Base-by-base conservation (phyloP, 306 rosid species). In the Boehmeria nivea region DNA sequence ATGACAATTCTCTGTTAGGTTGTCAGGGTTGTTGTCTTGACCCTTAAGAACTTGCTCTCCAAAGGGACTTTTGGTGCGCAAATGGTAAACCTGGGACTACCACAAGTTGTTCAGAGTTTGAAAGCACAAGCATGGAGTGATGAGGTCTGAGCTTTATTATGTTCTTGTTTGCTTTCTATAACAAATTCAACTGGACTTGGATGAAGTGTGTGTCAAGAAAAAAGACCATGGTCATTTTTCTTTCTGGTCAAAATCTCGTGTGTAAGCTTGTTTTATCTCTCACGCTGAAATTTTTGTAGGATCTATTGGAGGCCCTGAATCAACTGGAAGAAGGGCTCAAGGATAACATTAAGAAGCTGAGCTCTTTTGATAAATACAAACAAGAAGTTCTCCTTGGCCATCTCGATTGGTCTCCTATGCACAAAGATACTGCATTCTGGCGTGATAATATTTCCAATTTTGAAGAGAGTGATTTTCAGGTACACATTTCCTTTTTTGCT, bases 61-160 rank as follows among this genome's bases (percentile, higher is more conserved):
- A 93, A 79, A 72, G 96, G 87, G 65, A 69, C 94, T 19, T 79
- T 87, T 80, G 99, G 94, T 71, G 86, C 96, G 64, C 95, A 87
- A 81, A 85, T 93, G 96, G 93, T 93, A 49, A 95, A 88, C 71
- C 81, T 87, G 61, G 96, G 90, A 70, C 84, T 93, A 38, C 95
- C 86, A 18, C 99, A 85, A 72, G 75, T 79, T 64, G 99, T 87
- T 72, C 99, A 83, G 69, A 93, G 83, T 73, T 83, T 93, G 80
- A 93, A 93, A 76, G 88, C 94, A 54, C 99, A 93, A 77, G 99
- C 99, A 47, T 93, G 99, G 99, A 93, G 96, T 81, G 99, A 93
- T 72, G 99, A 93, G 99, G 99, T 93, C 36, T 4, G 36, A 31
- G 36, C 36, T 10, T 31, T 10, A 31, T 1, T 4, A 10, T 31